Evolutionary conservation across 75 land plant species (phyloP).

Genomic region (Gnetum montanum): DNA sequence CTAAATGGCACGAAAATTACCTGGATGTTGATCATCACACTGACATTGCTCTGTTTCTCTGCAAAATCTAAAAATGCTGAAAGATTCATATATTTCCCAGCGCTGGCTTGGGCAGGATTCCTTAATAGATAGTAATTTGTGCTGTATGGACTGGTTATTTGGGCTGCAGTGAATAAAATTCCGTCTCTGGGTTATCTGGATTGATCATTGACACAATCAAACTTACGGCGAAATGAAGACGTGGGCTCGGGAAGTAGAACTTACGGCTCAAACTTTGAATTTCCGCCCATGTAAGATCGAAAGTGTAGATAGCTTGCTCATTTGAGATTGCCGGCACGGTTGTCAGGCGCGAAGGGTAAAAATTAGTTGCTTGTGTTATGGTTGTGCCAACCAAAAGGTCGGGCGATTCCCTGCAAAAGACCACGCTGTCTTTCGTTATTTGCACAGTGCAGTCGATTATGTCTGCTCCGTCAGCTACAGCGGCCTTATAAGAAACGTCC

Average conservation of each 20-base stretch:
- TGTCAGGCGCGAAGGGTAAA: slow-evolving; percentile 11
- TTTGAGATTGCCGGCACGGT: slow-evolving; percentile 37
- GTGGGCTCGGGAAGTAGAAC: slow-evolving; percentile 3
- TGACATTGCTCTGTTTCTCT: slow-evolving; percentile 45
- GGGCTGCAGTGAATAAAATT: slow-evolving; percentile 32
- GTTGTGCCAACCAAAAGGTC: slow-evolving; percentile 42
- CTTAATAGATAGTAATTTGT: slow-evolving; percentile 13
- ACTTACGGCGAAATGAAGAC: neutral
- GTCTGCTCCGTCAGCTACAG: slow-evolving; percentile 68
- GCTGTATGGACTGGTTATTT: slow-evolving; percentile 31
- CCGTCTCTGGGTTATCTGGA: neutral
- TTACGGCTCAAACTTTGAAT: slow-evolving; percentile 69
- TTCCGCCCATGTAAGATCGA: slow-evolving; percentile 82
- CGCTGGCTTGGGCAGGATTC: slow-evolving; percentile 39
- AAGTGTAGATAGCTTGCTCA: slow-evolving; percentile 48
- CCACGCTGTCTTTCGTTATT: slow-evolving; percentile 74
- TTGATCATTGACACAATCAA: neutral
- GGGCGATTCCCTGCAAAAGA: slow-evolving; percentile 47
- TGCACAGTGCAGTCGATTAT: slow-evolving; percentile 91
- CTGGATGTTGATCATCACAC: slow-evolving; percentile 64
- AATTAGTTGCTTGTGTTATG: slow-evolving; percentile 17
- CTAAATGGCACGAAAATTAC: slow-evolving; percentile 14
- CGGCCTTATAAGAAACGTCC: slow-evolving; percentile 55
- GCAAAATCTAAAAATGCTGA: slow-evolving; percentile 62
- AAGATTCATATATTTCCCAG: slow-evolving; percentile 49